phyloP scores from a whole-genome alignment of 2,329 filamentous ascomycete species.

The Cordyceps cateniannulata region DNA sequence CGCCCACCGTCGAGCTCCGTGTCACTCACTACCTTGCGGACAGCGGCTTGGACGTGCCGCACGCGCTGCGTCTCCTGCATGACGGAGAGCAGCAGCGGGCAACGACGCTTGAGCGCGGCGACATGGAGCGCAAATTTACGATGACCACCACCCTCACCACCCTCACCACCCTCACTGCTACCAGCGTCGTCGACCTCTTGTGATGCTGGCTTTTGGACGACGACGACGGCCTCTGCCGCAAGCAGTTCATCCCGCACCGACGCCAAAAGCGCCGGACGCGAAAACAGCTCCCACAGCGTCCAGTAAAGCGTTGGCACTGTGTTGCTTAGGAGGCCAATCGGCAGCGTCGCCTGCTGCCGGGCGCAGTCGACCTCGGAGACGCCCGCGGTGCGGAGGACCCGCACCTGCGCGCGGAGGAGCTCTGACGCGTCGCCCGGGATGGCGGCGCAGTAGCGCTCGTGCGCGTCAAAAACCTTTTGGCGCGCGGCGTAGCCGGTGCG shows the following conservation, averaged over 20 bases:
- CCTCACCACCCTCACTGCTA: too few relatives aligned
- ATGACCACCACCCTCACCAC: too few relatives aligned
- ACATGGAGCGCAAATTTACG: constrained; percentile 23
- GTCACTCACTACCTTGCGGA: constrained; percentile 27
- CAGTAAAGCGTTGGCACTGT: constrained; percentile 38
- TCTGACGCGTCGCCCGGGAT: constrained; percentile 12
- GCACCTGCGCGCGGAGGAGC: constrained; percentile 12
- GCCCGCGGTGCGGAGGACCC: constrained; percentile 4
- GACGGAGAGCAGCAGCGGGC: constrained; percentile 28
- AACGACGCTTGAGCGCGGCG: constrained; percentile 25
- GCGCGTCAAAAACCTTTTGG: constrained; percentile 16
- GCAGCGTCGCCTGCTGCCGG: constrained; percentile 12
- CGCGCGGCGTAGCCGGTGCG: constrained; percentile 14
- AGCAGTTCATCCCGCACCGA: constrained; percentile 34
- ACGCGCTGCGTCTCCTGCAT: constrained; percentile 31
- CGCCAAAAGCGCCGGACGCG: constrained; percentile 29
- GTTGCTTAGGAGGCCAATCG: constrained; percentile 34
- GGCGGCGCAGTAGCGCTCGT: constrained; percentile 13
- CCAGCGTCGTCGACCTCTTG: neutral
- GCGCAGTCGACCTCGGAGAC: constrained; percentile 1
- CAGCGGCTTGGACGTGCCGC: constrained; percentile 20
- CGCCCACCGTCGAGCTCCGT: constrained; percentile 24
- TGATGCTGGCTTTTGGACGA: neutral
- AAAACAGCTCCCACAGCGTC: constrained; percentile 36
- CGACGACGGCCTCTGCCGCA: constrained; percentile 4